These are phyloP conservation scores for Botrytis pseudocinerea DNA, from an alignment of 2,329 filamentous ascomycete genomes.

Conservation along the genomic window DNA sequence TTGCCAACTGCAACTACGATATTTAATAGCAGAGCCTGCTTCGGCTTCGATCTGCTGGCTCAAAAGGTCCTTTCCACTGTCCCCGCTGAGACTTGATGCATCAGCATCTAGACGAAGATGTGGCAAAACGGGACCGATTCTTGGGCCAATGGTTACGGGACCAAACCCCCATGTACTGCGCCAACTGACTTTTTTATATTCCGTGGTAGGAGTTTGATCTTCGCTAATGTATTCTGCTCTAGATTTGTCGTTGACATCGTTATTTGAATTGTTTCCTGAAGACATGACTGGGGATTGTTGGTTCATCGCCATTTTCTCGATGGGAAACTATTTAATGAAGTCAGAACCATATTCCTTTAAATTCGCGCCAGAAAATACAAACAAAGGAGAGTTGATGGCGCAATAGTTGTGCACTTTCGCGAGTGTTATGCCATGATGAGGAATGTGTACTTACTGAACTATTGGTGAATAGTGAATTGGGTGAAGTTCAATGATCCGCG, in stretches of 20 bases:
- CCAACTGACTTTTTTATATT: constrained; percentile 15
- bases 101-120: constrained; percentile 37
- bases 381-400: neutral
- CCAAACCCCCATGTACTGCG: constrained; percentile 18
- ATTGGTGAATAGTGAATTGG: constrained; percentile 22
- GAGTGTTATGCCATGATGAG: constrained; percentile 7
- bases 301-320: constrained; percentile 23
- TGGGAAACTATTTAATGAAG: constrained; percentile 1
- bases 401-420: neutral
- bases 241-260: constrained; percentile 8
- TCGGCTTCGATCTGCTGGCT: constrained; percentile 75
- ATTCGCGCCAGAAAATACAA: neutral
- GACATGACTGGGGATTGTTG: neutral
- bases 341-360: neutral
- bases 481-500: neutral
- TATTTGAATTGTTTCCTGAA: constrained; percentile 3
- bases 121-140: constrained; percentile 40
- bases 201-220: neutral
- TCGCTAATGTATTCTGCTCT: neutral
- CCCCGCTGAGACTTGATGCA: constrained; percentile 25
- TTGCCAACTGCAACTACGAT: constrained; percentile 90
- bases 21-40: constrained; percentile 78
- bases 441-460: constrained; percentile 18
- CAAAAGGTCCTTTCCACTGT: constrained; percentile 37
- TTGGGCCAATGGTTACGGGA: constrained; percentile 27